Percentiles rank a stretch among this genome's conserved stretches.
Conservation (phyloP, 495 filamentous ascomycete genomes). For the Lepraria neglecta region DNA sequence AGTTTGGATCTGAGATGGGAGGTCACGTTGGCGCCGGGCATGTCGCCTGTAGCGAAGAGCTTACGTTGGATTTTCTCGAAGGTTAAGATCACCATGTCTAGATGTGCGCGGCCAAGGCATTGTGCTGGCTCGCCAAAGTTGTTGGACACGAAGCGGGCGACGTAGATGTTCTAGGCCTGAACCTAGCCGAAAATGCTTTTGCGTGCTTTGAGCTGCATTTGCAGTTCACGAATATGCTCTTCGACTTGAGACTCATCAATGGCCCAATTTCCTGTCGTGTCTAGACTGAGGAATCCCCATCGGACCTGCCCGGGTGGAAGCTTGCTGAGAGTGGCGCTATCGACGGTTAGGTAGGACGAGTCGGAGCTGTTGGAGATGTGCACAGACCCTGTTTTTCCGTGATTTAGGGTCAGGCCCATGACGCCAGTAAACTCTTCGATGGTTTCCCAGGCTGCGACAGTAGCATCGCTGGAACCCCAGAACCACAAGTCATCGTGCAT, state of each 20-base stretch:
- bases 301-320: slow-evolving; percentile 27
- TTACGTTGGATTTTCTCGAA: slow-evolving; percentile 49
- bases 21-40: slow-evolving; percentile 38
- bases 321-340: slow-evolving; percentile 8
- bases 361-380: slow-evolving; percentile 29
- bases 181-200: slow-evolving; percentile 52
- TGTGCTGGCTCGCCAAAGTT: slow-evolving; percentile 55
- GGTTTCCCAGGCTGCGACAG: slow-evolving; percentile 47
- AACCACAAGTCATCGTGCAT: slow-evolving; percentile 60
- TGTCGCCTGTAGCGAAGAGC: slow-evolving; percentile 36
- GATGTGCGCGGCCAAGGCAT: slow-evolving; percentile 51
- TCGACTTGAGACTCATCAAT: slow-evolving; percentile 51
- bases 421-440: slow-evolving; percentile 43
- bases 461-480: slow-evolving; percentile 43
- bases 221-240: slow-evolving; percentile 49
- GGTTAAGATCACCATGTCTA: slow-evolving; percentile 49
- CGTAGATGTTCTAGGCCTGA: slow-evolving; percentile 50
- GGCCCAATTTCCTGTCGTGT: slow-evolving; percentile 40
- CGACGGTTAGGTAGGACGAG: background rate
- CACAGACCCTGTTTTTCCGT: slow-evolving; percentile 48
- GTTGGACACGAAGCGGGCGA: slow-evolving; percentile 50
- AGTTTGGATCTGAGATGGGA: slow-evolving; percentile 47
- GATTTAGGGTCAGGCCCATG: slow-evolving; percentile 47
- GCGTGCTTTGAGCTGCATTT: slow-evolving; percentile 44
- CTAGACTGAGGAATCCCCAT: slow-evolving; percentile 31